phyloP scores from a whole-genome alignment of 495 filamentous ascomycete genomes.

The Articulospora tetracladia region DNA sequence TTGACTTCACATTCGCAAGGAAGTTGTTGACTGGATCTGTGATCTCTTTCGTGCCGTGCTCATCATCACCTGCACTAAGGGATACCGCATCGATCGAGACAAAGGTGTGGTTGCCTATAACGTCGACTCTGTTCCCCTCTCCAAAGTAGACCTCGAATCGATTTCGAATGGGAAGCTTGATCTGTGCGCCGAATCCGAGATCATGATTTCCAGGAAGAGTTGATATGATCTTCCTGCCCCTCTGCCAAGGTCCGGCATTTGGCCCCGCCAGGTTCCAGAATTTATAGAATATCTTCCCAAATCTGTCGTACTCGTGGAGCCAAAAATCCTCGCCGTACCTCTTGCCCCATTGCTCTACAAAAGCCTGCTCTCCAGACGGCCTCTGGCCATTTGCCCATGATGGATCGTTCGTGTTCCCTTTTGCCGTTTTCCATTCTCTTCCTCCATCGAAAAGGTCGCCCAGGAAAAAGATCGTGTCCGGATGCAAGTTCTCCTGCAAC shows the following conservation, averaged over 20 bases:
- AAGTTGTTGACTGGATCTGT: conserved; percentile 78
- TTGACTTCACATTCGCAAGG: conserved; percentile 53
- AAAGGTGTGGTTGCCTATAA: conserved; percentile 93
- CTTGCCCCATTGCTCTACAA: conserved; percentile 63
- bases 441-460: conserved; percentile 97
- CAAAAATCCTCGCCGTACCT: conserved; percentile 74
- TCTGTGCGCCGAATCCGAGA: conserved; percentile 83
- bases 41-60: conserved; percentile 48
- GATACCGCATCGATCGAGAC: conserved; percentile 87
- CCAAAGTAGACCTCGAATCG: conserved; percentile 90
- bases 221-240: conserved; percentile 64
- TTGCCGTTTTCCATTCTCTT: conserved; percentile 80
- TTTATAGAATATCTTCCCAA: conserved; percentile 71
- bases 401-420: conserved; percentile 56
- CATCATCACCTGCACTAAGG: conserved; percentile 63
- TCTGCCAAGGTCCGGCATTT: conserved; percentile 31
- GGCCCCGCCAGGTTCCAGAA: conserved; percentile 50
- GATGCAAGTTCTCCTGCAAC: conserved; percentile 65
- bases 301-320: conserved; percentile 77
- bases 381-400: conserved; percentile 43
- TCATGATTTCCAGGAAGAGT: conserved; percentile 95
- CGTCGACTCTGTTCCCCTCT: conserved; percentile 77
- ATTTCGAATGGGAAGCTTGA: conserved; percentile 72
- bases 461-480: conserved; percentile 83
- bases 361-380: conserved; percentile 41